phyloP scores from a whole-genome alignment of 2,329 filamentous ascomycete species.

The Penicillium hesseltinei region DNA sequence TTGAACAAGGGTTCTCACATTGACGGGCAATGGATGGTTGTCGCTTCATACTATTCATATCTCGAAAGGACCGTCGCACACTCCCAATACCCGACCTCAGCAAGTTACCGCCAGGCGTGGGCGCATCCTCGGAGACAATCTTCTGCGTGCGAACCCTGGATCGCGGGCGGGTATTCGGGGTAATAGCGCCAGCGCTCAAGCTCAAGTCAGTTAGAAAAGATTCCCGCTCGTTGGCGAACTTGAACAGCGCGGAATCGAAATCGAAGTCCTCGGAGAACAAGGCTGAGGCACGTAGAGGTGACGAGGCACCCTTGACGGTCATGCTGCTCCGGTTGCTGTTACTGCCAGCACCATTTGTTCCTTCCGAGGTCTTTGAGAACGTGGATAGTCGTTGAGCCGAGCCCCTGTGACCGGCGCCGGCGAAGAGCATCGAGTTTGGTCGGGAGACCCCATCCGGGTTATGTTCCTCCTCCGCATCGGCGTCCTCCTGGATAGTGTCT shows the following conservation, averaged over 20 bases:
- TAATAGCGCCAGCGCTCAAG: conserved; percentile 79
- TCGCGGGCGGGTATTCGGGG: conserved; percentile 65
- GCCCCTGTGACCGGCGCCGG: conserved; percentile 29
- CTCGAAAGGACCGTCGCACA: conserved; percentile 83
- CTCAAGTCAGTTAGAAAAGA: conserved; percentile 89
- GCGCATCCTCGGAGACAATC: conserved; percentile 71
- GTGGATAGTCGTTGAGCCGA: conserved; percentile 47
- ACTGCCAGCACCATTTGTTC: conserved; percentile 52
- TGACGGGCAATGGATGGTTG: conserved; percentile 74
- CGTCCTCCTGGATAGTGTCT: conserved; percentile 62
- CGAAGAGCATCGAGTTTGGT: conserved; percentile 37
- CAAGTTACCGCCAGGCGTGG: conserved; percentile 39
- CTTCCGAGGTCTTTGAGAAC: conserved; percentile 50
- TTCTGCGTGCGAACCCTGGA: conserved; percentile 78
- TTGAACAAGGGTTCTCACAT: conserved; percentile 52
- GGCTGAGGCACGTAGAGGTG: conserved; percentile 36
- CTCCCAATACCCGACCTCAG: conserved; percentile 70
- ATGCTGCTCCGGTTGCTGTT: conserved; percentile 66
- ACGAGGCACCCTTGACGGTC: conserved; percentile 53
- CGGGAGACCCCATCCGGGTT: conserved; percentile 36
- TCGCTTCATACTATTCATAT: conserved; percentile 93
- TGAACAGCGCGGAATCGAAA: conserved; percentile 88
- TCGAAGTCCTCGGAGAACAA: conserved; percentile 68
- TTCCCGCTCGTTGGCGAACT: conserved; percentile 94
- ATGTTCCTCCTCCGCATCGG: conserved; percentile 54